Evolutionary conservation across 2,329 filamentous ascomycete species (phyloP), one percentile per base, ranked within the genome.

Genomic region (Diaporthe batatas): DNA sequence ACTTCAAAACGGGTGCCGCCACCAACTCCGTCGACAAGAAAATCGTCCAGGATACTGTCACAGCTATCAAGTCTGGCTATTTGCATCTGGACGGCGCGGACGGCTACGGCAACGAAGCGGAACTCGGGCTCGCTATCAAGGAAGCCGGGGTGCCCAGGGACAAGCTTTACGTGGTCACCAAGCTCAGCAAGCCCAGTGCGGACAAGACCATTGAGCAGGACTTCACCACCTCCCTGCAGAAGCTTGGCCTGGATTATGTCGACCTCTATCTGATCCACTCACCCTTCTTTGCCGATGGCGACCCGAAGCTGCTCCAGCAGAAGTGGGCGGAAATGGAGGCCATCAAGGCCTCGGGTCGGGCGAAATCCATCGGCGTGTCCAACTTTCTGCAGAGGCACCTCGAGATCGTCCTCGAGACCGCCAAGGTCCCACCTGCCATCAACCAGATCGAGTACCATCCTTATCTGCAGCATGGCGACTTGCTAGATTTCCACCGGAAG

Each of bases 361-460:
- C 90, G 64, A 88, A 86, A 76, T 90, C 91, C 71, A 94, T 96
- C 76, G 94, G 94, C 68, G 91, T 96, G 18, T 94, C 91, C 78
- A 96, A 96, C 84, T 96, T 93, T 79, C 78, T 89, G 42, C 83
- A 86, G 76, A 79, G 83, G 55, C 84, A 92, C 76, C 81, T 92
- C 25, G 87, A 91, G 79, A 78, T 83, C 3, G 79, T 91, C 54
- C 83, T 92, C 2, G 80, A 87, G 79, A 89, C 90, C 6, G 91
- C 91, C 67, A 88, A 87, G 76, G 80, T 92, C 74, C 79, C 84
- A 3, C 94, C 94, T 0, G 91, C 89, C 8, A 88, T 93, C 75
- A 95, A 96, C 84, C 93, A 96, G 86, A 93, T 96, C 79, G 93
- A 96, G 84, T 91, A 89, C 78, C 92, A 96, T 82, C 93, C 93